Base-by-base conservation (phyloP, 2,329 filamentous ascomycete species). In the Venturia asperata region DNA sequence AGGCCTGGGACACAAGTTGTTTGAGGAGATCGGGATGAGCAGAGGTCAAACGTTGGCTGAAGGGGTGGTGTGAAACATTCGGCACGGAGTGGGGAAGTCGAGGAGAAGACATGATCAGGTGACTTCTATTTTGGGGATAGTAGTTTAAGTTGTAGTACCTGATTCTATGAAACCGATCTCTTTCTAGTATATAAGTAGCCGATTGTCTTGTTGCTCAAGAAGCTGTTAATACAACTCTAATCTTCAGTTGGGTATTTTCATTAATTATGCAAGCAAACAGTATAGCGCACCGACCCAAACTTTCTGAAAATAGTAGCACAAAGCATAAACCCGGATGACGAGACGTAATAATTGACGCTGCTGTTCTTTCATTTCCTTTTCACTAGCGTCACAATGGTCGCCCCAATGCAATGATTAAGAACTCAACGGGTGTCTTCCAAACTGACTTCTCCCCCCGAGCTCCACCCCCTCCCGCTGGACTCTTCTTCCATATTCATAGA, bases 11-110 rank as follows among this genome's bases (percentile, higher is more conserved):
- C 52, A 37, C 15, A 37, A n/a, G 15, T 58, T 37, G 52, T 58
- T 58, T 58, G 52, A 58, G 15, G 27, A 37, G 30, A 3, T 37
- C 6, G 15, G 30, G 17, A 37, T 19, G 3, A 6, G 30, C 17
- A 34, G 30, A 58, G 52, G 30, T 37, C 24, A 58, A 58, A 58
- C 52, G 52, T 58, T 58, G 52, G 52, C 17, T n/a, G 52, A n/a
- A 37, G 19, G 27, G 30, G 27, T 37, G 30, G 17, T 3, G 34
- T 34, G 30, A 56, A 37, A 56, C 52, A 10, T 30, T 13, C n/a
- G 4, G 2, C 17, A 5, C 52, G 11, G 3, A n/a, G 52, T 5
- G 27, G 37, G 19, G 52, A 56, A 34, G 27, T 56, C 21, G 30
- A 19, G 5, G 52, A 34, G 52, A 56, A 3, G 27, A 3, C 2